phyloP scores from a whole-genome alignment of 441 rosid genomes.

The Erysimum cheiri region DNA sequence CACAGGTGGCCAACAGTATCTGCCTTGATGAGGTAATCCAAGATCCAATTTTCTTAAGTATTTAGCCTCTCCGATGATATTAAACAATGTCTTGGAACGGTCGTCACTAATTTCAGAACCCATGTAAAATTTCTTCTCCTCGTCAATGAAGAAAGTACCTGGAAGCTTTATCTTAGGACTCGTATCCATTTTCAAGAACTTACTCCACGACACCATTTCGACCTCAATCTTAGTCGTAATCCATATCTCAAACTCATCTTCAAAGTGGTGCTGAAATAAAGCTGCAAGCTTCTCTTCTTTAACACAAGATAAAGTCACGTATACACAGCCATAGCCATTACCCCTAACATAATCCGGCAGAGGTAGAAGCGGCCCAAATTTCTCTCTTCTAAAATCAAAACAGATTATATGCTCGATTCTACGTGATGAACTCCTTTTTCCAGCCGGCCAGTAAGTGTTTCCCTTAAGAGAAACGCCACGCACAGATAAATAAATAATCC shows the following conservation, averaged over 20 bases:
- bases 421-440: neutral
- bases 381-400: neutral
- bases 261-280: neutral
- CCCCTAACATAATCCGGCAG: no score
- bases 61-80: neutral
- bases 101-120: no score
- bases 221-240: neutral
- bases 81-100: neutral
- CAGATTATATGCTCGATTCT: neutral
- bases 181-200: neutral
- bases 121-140: neutral
- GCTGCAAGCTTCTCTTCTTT: neutral
- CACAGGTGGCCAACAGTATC: no score
- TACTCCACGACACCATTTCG: neutral
- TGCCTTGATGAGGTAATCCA: no score
- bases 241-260: neutral
- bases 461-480: neutral
- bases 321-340: neutral
- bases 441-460: neutral
- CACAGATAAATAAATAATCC: fast-evolving
- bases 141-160: neutral
- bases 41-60: no score
- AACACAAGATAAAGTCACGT: no score
- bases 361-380: neutral
- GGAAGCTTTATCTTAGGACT: neutral